Evolutionary conservation across 129 eudicot genomes (phyloP).

Genomic region (Saussurea involucrata): DNA sequence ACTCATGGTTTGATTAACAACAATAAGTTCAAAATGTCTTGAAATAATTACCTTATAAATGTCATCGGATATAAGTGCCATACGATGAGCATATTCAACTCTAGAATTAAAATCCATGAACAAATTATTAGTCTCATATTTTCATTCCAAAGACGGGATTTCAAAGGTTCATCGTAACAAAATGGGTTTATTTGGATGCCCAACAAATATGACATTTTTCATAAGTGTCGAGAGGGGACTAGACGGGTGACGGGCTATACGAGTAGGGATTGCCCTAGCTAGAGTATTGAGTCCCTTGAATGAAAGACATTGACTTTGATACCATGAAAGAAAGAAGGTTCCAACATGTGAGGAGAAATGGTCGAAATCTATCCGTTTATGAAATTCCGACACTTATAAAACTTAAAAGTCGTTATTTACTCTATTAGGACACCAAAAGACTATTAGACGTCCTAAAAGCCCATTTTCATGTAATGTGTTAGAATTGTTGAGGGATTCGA

Average conservation of each 20-base stretch:
- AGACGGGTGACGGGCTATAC: too few relatives aligned
- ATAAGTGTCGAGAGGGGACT: too few relatives aligned
- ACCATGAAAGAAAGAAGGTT: too few relatives aligned
- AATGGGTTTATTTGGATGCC: too few relatives aligned
- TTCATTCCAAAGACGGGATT: neutral
- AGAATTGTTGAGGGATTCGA: too few relatives aligned
- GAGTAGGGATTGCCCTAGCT: too few relatives aligned
- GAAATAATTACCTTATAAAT: conserved; percentile 17
- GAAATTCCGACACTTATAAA: neutral
- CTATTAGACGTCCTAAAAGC: neutral
- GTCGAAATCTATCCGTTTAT: neutral
- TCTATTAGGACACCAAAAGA: neutral
- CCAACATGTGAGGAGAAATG: neutral
- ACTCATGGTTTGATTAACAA: neutral
- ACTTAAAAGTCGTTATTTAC: neutral
- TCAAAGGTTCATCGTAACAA: too few relatives aligned
- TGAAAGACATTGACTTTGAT: too few relatives aligned
- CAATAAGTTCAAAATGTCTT: neutral
- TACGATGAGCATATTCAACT: conserved; percentile 28
- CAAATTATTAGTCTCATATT: neutral
- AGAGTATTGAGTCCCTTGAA: too few relatives aligned
- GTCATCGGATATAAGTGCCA: conserved; percentile 40
- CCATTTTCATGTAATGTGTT: neutral
- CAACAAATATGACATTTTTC: too few relatives aligned
- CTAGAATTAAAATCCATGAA: conserved; percentile 33